phyloP scores from a whole-genome alignment of 192 early-diverging fungal species.

The Gigaspora rosea region DNA sequence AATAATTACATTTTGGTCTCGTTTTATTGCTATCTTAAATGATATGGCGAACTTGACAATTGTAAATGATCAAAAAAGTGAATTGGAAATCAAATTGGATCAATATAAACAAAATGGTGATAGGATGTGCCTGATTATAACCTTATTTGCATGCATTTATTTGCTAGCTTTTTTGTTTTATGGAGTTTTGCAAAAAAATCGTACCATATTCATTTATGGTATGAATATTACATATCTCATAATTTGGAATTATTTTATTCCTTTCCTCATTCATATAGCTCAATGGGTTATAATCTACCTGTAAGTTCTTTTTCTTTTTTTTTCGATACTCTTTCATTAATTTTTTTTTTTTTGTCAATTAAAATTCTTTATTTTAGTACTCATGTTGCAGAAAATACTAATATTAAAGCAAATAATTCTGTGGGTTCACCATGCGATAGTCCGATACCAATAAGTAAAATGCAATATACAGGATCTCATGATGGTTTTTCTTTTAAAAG shows the following conservation, averaged over 20 bases:
- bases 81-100: background rate
- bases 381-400: background rate
- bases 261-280: background rate
- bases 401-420: background rate
- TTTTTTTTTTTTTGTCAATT: background rate
- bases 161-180: background rate
- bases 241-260: background rate
- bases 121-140: background rate
- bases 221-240: constrained; percentile 1
- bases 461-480: too few relatives aligned
- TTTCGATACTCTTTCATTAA: background rate
- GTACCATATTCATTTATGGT: background rate
- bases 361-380: background rate
- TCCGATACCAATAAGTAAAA: too few relatives aligned
- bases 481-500: background rate
- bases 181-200: background rate
- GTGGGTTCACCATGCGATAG: too few relatives aligned
- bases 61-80: background rate
- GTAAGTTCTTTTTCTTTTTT: background rate
- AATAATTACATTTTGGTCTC: background rate
- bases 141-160: background rate
- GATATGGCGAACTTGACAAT: background rate
- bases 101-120: background rate
- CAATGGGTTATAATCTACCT: constrained; percentile 9
- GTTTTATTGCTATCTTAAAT: background rate